These are phyloP conservation scores for Fusarium foetens DNA, from an alignment of 2,329 filamentous ascomycete species.

Conservation along the genomic window DNA sequence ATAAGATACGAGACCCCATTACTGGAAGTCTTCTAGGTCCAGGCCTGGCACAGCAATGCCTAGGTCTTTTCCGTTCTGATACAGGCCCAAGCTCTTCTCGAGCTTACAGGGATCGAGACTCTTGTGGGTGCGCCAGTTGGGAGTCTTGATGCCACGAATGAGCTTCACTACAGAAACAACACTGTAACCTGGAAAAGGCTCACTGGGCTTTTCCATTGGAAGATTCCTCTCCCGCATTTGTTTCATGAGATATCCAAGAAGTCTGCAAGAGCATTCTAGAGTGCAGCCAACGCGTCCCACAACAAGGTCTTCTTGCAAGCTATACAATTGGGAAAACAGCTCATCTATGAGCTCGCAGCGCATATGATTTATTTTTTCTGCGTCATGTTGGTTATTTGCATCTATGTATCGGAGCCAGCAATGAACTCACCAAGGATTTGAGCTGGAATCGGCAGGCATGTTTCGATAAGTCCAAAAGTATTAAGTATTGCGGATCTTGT, in stretches of 20 bases:
- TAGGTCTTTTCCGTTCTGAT: not conserved
- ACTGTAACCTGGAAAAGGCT: not conserved
- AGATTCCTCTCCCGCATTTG: not conserved
- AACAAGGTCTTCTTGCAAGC: not conserved
- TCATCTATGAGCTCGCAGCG: not conserved
- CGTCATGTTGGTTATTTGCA: not conserved
- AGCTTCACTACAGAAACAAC: not conserved
- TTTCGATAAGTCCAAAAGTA: not conserved
- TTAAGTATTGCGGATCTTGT: not conserved
- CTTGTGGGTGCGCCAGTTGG: not conserved
- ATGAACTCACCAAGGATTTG: not conserved
- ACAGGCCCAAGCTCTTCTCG: not conserved
- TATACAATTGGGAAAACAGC: not conserved
- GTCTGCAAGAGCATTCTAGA: not conserved
- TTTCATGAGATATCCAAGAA: not conserved
- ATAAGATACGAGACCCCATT: rapidly evolving
- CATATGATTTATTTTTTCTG: not conserved
- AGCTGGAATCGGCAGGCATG: not conserved
- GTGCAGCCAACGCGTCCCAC: not conserved
- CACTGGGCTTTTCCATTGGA: not conserved
- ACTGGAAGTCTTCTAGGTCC: not conserved
- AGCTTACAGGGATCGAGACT: not conserved
- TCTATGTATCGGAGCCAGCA: not conserved
- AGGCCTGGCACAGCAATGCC: not conserved
- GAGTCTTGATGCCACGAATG: not conserved